phyloP scores from a whole-genome alignment of 768 basidiomycete genomes.

The Phylloporus sp. region DNA sequence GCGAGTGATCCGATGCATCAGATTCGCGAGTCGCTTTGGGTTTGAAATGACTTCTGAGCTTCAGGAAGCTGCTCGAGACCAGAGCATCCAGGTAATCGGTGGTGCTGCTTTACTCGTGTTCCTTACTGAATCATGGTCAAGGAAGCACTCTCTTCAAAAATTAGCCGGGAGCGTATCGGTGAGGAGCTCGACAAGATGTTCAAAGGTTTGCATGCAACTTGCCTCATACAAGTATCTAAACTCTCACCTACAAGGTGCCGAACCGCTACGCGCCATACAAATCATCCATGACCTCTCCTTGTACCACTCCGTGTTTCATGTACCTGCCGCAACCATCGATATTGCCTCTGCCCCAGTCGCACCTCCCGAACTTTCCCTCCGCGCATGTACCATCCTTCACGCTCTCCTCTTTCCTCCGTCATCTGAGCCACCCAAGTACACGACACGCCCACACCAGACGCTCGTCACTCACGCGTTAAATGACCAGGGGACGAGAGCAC shows the following conservation, averaged over 20 bases:
- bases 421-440: constrained; percentile 8
- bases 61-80: constrained; percentile 55
- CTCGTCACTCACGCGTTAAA: constrained; percentile 32
- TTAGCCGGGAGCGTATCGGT: constrained; percentile 87
- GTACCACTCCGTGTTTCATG: constrained; percentile 61
- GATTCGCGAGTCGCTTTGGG: constrained; percentile 90
- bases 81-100: constrained; percentile 54
- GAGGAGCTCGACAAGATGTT: constrained; percentile 95
- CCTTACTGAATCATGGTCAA: constrained; percentile 15
- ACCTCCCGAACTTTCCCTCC: constrained; percentile 43
- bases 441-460: constrained; percentile 31
- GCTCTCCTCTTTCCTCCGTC: constrained; percentile 36
- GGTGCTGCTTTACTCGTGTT: neutral
- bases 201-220: constrained; percentile 48
- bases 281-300: constrained; percentile 74
- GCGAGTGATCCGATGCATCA: constrained; percentile 82
- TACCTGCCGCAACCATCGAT: constrained; percentile 43
- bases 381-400: constrained; percentile 57
- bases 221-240: neutral
- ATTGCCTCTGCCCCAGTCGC: constrained; percentile 44
- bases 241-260: constrained; percentile 47
- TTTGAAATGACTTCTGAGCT: constrained; percentile 74
- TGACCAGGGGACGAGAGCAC: constrained; percentile 38
- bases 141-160: constrained; percentile 72
- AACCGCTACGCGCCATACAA: constrained; percentile 70